Conservation (phyloP, 148 eudicot genomes). For the Fagopyrum homotropicum region DNA sequence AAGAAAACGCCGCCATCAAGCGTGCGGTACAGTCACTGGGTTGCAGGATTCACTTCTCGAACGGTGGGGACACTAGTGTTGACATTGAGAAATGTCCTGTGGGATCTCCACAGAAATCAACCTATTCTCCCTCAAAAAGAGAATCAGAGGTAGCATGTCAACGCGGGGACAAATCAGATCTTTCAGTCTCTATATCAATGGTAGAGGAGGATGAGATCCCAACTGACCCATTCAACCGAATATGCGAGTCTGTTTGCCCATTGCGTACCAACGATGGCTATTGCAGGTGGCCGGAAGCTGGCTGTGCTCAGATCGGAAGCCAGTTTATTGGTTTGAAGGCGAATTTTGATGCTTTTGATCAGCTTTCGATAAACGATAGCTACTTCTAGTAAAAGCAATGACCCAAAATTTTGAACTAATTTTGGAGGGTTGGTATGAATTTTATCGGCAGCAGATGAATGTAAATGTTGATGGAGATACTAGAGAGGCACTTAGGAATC, state of each 20-base stretch:
- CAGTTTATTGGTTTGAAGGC: slow-evolving; percentile 89
- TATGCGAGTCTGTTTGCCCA: slow-evolving; percentile 90
- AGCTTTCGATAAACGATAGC: slow-evolving; percentile 73
- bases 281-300: slow-evolving; percentile 90
- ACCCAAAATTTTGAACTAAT: slow-evolving; percentile 17
- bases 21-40: slow-evolving; percentile 89
- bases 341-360: slow-evolving; percentile 93
- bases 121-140: slow-evolving; percentile 30
- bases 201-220: slow-evolving; percentile 49
- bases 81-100: slow-evolving; percentile 51
- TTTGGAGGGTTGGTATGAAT: slow-evolving; percentile 7
- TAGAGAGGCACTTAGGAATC: slow-evolving; percentile 1
- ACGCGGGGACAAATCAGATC: slow-evolving; percentile 56
- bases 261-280: slow-evolving; percentile 61
- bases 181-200: slow-evolving; percentile 46
- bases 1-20: slow-evolving; percentile 75
- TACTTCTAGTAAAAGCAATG: slow-evolving; percentile 41
- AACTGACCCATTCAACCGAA: slow-evolving; percentile 35
- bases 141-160: slow-evolving; percentile 30
- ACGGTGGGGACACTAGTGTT: slow-evolving; percentile 58
- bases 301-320: slow-evolving; percentile 85
- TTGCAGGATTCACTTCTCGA: slow-evolving; percentile 72
- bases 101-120: slow-evolving; percentile 34
- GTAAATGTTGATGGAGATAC: slow-evolving; percentile 9
- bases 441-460: background rate